Conservation (phyloP, 371 early-diverging fungal species). For the Mortierella polycephala region DNA sequence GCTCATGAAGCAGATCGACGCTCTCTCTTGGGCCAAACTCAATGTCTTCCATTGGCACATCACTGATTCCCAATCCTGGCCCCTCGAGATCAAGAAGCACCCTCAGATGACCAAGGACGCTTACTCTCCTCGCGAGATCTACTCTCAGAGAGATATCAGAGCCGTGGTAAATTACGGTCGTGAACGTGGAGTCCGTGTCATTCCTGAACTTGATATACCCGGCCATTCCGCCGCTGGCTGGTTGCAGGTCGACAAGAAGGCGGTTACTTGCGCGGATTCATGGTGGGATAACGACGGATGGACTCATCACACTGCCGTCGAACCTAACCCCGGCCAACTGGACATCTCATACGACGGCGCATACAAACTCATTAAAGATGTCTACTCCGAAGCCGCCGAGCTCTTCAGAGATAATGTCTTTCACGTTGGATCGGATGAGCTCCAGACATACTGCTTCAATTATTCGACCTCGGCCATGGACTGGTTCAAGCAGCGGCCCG, state of each 20-base stretch:
- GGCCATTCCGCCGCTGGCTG: conserved; percentile 72
- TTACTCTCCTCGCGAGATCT: conserved; percentile 63
- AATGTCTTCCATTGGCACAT: conserved; percentile 91
- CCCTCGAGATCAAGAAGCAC: conserved; percentile 67
- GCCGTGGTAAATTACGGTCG: conserved; percentile 71
- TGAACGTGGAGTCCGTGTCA: conserved; percentile 79
- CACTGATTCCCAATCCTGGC: conserved; percentile 84
- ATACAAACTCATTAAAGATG: conserved; percentile 65
- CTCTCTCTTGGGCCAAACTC: conserved; percentile 82
- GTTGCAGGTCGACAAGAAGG: conserved; percentile 60
- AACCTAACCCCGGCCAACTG: conserved; percentile 83
- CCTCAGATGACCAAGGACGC: conserved; percentile 79
- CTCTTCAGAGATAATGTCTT: conserved; percentile 75
- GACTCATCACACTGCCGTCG: conserved; percentile 59
- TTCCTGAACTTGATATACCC: conserved; percentile 86
- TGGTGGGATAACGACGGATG: conserved; percentile 62
- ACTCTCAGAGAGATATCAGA: conserved; percentile 69
- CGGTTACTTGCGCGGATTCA: conserved; percentile 57
- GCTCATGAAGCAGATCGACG: conserved; percentile 76
- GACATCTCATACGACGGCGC: conserved; percentile 69
- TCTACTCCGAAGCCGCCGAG: conserved; percentile 69
- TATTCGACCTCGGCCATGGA: conserved; percentile 39
- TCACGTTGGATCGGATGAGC: conserved; percentile 85
- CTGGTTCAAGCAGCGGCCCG: conserved; percentile 51
- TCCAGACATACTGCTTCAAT: conserved; percentile 75